Evolutionary conservation across 2,329 filamentous ascomycete genomes (phyloP), one percentile per base, ranked within the genome.

Genomic region (Colletotrichum tropicicola): DNA sequence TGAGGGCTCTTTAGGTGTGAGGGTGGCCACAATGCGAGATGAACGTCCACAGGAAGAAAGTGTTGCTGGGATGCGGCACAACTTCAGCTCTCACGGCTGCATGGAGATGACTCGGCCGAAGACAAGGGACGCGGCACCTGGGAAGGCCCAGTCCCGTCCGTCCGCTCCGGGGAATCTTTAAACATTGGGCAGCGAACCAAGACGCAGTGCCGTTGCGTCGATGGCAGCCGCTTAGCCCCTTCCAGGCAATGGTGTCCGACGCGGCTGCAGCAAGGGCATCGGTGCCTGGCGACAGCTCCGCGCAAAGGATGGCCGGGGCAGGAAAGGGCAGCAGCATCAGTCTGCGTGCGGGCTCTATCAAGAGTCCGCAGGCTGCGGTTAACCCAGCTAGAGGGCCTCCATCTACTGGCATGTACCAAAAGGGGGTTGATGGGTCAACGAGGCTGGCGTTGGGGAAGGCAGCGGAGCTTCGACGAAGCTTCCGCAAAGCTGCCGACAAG

Each of bases 91-190:
- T 41, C 9, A 17, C 13, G 30, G 39, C 27, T 39, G 48, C 39
- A 44, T 48, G 25, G 55, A 28, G 39, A 41, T 54, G 48, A 54
- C 48, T 65, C 61, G 61, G 61, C 56, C 61, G 61, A 60, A 30
- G 32, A 47, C 32, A 54, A 43, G 56, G 55, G 60, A 39, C 35
- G 28, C 43, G 41, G 43, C 43, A 43, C 10, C 32, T 49, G 43
- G 41, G 48, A 30, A 65, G 61, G 43, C 54, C 32, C 56, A 59
- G 55, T 65, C 56, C 61, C 61, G 56, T 61, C 61, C 61, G 56
- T 44, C 61, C 48, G 49, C 61, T 55, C 61, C 48, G 56, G 61
- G 61, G 57, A 55, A 65, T 37, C 57, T 49, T 30, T 47, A 61
- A 43, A 61, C 25, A 37, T 30, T 27, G 55, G 47, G 60, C 53